These are phyloP conservation scores for Mycena metata DNA, from an alignment of 768 basidiomycete genomes.

Conservation along the genomic window DNA sequence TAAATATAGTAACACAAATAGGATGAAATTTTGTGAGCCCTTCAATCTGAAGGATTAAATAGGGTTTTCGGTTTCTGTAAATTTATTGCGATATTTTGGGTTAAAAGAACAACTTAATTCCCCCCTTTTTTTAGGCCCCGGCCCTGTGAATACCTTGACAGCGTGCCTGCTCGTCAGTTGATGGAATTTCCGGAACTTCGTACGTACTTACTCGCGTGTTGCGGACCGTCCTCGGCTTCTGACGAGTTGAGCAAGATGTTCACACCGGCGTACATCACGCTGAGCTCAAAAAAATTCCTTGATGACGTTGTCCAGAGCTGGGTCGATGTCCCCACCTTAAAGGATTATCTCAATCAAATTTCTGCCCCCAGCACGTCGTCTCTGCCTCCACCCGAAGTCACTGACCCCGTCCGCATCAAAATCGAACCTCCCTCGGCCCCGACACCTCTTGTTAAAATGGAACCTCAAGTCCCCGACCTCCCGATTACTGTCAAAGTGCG, in stretches of 20 bases:
- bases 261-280: background rate
- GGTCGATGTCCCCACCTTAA: background rate
- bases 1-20: no score
- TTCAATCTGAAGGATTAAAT: no score
- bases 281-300: background rate
- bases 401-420: background rate
- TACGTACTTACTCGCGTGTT: background rate
- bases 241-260: background rate
- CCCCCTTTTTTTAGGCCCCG: no score
- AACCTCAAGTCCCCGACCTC: background rate
- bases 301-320: background rate
- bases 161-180: conserved; percentile 1
- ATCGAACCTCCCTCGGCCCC: background rate
- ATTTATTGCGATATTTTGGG: no score
- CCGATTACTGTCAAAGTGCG: no score
- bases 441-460: background rate
- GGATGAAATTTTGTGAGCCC: no score
- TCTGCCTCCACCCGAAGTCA: background rate
- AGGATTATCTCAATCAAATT: background rate
- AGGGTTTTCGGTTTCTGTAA: no score
- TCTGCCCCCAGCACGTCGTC: background rate
- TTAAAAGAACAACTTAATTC: no score
- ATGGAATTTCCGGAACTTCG: conserved; percentile 7
- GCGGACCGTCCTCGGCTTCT: background rate
- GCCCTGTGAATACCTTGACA: conserved; percentile 12